Conservation (phyloP, 2,329 filamentous ascomycete species). For the Hypoxylon sp. region DNA sequence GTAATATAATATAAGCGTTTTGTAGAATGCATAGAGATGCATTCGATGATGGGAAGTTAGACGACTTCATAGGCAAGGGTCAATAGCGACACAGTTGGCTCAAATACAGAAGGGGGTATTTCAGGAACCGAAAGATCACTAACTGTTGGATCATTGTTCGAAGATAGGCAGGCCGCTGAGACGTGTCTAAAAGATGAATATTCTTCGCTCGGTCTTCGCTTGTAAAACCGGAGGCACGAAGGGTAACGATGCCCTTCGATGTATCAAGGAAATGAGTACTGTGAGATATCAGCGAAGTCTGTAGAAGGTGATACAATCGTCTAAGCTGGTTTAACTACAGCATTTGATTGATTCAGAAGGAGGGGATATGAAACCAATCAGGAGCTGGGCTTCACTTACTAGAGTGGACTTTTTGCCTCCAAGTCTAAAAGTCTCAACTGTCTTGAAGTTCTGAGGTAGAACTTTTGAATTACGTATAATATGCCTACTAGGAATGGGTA, state of each 20-base stretch:
- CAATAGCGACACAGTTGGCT: background rate
- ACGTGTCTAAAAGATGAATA: conserved; percentile 59
- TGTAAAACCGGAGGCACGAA: conserved; percentile 65
- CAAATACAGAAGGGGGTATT: background rate
- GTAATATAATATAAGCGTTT: conserved; percentile 10
- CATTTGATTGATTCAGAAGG: background rate
- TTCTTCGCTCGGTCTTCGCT: conserved; percentile 58
- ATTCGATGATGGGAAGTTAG: background rate
- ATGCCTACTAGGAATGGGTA: conserved; percentile 58
- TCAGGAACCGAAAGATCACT: conserved; percentile 2
- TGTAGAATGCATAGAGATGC: background rate
- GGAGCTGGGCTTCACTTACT: conserved; percentile 51
- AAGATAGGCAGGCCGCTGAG: conserved; percentile 66
- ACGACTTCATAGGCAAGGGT: too few relatives aligned
- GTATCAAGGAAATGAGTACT: conserved; percentile 62
- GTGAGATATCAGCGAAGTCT: conserved; percentile 1
- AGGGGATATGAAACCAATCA: background rate
- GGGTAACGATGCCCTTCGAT: conserved; percentile 61
- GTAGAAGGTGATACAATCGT: background rate
- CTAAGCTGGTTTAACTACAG: too few relatives aligned
- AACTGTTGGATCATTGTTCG: conserved; percentile 62
- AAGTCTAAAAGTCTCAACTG: conserved; percentile 65
- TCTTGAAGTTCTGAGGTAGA: conserved; percentile 66
- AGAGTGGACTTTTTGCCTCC: conserved; percentile 64
- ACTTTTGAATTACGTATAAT: conserved; percentile 61